Percentiles rank a stretch among this genome's conserved stretches.
These are phyloP conservation scores for Rhizopus stolonifer DNA, from an alignment of 371 early-diverging fungal genomes.

Conservation along the genomic window DNA sequence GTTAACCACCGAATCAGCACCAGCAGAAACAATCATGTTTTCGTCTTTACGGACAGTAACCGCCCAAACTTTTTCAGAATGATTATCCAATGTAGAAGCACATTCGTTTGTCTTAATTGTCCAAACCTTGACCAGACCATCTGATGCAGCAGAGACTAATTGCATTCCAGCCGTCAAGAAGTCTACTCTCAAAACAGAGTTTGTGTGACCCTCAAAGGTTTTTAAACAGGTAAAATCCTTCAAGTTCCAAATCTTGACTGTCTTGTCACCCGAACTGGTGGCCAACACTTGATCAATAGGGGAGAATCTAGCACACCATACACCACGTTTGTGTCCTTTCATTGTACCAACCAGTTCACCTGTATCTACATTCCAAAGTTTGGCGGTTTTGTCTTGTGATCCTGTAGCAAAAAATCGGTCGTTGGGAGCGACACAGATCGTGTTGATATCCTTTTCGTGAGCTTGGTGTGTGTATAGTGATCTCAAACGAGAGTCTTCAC, in stretches of 20 bases:
- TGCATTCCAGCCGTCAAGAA: slow-evolving; percentile 90
- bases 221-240: slow-evolving; percentile 85
- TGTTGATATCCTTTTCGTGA: slow-evolving; percentile 98
- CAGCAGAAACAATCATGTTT: slow-evolving; percentile 78
- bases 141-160: slow-evolving; percentile 83
- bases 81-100: slow-evolving; percentile 86
- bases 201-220: slow-evolving; percentile 96
- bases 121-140: slow-evolving; percentile 95
- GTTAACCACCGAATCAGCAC: slow-evolving; percentile 87
- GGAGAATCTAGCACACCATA: slow-evolving; percentile 92
- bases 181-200: slow-evolving; percentile 82
- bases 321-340: slow-evolving; percentile 94
- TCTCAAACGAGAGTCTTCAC: slow-evolving; percentile 52
- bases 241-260: slow-evolving; percentile 91
- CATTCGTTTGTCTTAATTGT: slow-evolving; percentile 89
- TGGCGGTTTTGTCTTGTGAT: slow-evolving; percentile 96
- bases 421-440: slow-evolving; percentile 90
- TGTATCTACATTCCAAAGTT: slow-evolving; percentile 87
- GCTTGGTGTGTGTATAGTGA: slow-evolving; percentile 88
- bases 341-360: slow-evolving; percentile 83
- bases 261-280: slow-evolving; percentile 92
- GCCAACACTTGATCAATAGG: slow-evolving; percentile 90
- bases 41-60: slow-evolving; percentile 76
- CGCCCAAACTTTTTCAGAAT: slow-evolving; percentile 95
- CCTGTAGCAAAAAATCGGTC: slow-evolving; percentile 93